These are phyloP conservation scores for Albizia julibrissin DNA, from an alignment of 306 rosid species.

Conservation along the genomic window DNA sequence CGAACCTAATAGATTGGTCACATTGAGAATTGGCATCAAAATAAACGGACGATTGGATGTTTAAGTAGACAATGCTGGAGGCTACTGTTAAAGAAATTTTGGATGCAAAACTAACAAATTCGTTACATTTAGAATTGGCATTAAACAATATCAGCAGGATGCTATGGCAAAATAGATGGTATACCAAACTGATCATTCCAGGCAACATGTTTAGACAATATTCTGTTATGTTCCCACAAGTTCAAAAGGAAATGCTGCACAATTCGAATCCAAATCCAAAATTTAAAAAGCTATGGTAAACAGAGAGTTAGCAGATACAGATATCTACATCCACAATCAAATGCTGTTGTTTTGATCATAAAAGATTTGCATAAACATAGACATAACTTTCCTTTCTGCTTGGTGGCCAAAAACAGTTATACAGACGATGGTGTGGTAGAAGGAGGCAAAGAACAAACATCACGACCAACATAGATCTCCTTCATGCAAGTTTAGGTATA, in stretches of 20 bases:
- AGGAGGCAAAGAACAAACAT: background rate
- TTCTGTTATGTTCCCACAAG: background rate
- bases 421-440: background rate
- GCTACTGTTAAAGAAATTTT: constrained; percentile 12
- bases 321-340: constrained; percentile 2
- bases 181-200: constrained; percentile 13
- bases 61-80: background rate
- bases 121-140: background rate
- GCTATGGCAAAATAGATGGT: background rate
- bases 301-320: background rate
- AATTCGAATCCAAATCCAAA: background rate
- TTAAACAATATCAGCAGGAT: background rate
- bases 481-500: background rate
- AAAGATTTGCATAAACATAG: background rate
- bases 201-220: constrained; percentile 7
- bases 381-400: background rate
- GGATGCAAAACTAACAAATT: constrained; percentile 4
- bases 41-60: background rate
- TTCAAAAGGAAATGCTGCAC: constrained; percentile 18
- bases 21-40: background rate
- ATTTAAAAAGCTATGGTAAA: background rate
- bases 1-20: background rate
- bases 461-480: background rate
- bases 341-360: background rate
- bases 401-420: background rate